Base-by-base conservation (phyloP, 1,139 yeast species). In the Kodamaea anthophila region DNA sequence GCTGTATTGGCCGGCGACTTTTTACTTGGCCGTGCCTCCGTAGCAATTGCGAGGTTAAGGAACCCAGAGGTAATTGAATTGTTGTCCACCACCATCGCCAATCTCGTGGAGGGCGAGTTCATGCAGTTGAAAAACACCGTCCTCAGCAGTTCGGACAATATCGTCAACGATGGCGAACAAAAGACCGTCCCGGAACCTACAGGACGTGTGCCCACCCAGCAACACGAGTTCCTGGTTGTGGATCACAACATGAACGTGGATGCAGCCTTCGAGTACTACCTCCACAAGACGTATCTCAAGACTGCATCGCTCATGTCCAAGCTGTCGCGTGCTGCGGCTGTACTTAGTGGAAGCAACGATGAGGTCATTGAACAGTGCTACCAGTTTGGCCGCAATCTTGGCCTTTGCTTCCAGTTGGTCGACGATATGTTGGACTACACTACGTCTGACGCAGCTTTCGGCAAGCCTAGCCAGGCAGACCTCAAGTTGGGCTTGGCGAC, bases 11-110 rank as follows among this genome's bases (percentile, higher is more conserved):
- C 97, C 0, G 99, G 98, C 18, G 98, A 91, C 58, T 91, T 91
- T 56, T 59, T 91, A 36, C 72, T 91, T 33, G 98, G 96, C 9
- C 70, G 98, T 45, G 98, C 98, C 0, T 88, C 97, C 1, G 96
- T 91, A 13, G 91, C 96, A 2, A 80, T 91, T 44, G 94, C 97
- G 7, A 67, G 98, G 39, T 63, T 93, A 31, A 69, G 96, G 51
- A 88, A 91, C 53, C 93, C 96, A n/a, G 97, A 91, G 60, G 98
- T 91, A 29, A 88, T 87, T 40, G 98, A 91, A 58, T 69, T 93
- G 38, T 74, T 93, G 59, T 86, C 96, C 4, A 91, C 96, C 5
- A 83, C 96, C 23, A 91, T 91, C 52, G 98, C 97, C 15, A 93
- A 93, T 53, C 67, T 93, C 38, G 98, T 91, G 1, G 98, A 93